Conservation (phyloP, 257 asterid genomes). For the Solanum dulcamara region DNA sequence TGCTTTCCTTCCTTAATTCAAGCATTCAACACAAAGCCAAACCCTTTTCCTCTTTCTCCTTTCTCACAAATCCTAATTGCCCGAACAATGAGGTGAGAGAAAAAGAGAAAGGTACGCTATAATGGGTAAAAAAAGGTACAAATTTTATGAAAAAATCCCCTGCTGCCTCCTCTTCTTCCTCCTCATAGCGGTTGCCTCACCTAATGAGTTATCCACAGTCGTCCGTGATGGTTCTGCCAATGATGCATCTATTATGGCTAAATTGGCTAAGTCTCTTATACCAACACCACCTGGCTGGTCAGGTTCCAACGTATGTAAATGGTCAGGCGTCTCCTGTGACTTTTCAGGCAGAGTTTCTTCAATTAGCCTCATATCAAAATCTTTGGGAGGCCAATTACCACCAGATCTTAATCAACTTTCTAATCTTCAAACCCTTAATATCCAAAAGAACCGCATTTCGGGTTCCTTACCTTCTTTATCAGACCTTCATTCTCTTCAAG, state of each 20-base stretch:
- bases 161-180: slow-evolving; percentile 7
- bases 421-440: slow-evolving; percentile 38
- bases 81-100: slow-evolving; percentile 10
- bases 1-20: slow-evolving; percentile 10
- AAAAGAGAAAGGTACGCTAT: neutral
- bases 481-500: slow-evolving; percentile 25
- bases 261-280: slow-evolving; percentile 35
- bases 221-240: slow-evolving; percentile 26
- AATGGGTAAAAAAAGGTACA: slow-evolving; percentile 31
- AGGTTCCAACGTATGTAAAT: slow-evolving; percentile 49
- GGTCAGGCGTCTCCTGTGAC: slow-evolving; percentile 63
- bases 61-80: neutral
- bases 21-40: neutral
- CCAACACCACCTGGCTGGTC: slow-evolving; percentile 51
- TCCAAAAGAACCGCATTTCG: slow-evolving; percentile 37
- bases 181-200: neutral
- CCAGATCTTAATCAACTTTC: slow-evolving; percentile 47
- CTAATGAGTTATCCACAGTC: slow-evolving; percentile 2
- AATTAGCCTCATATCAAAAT: slow-evolving; percentile 33
- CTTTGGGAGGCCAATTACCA: slow-evolving; percentile 44
- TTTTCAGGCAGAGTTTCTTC: slow-evolving; percentile 27
- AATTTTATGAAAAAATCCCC: slow-evolving; percentile 6
- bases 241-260: slow-evolving; percentile 53
- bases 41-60: neutral
- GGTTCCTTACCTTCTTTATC: slow-evolving; percentile 60